A percentile compares a stretch with the other conserved stretches of the same genome.
phyloP scores from a whole-genome alignment of 2,329 filamentous ascomycete species.

The Madurella fahalii region DNA sequence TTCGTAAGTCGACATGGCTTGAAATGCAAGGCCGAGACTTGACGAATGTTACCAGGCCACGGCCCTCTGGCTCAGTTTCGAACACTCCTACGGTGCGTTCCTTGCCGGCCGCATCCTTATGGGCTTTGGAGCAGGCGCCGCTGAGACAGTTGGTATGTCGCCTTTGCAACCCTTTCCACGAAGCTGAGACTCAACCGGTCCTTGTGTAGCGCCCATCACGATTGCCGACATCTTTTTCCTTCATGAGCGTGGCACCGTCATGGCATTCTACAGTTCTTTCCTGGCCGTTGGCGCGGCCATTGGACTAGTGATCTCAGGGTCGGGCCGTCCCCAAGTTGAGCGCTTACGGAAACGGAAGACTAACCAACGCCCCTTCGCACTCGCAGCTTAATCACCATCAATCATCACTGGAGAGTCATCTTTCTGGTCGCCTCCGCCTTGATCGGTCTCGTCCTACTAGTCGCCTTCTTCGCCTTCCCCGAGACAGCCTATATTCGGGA shows the following conservation, averaged over 20 bases:
- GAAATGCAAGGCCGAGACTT: not conserved
- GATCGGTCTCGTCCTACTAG: constrained; percentile 43
- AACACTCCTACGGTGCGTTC: constrained; percentile 38
- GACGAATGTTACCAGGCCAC: constrained; percentile 22
- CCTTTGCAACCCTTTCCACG: not conserved
- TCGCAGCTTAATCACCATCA: constrained; percentile 43
- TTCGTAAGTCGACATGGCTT: constrained; percentile 22
- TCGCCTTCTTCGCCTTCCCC: constrained; percentile 51
- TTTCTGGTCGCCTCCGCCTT: constrained; percentile 49
- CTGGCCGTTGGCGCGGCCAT: constrained; percentile 40
- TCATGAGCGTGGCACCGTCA: constrained; percentile 50
- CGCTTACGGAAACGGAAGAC: not conserved
- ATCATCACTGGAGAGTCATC: constrained; percentile 47
- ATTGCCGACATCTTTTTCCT: constrained; percentile 55
- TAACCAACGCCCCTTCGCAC: not conserved
- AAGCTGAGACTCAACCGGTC: constrained; percentile 13
- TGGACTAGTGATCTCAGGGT: constrained; percentile 42
- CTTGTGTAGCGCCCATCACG: constrained; percentile 41
- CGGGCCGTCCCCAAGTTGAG: constrained; percentile 5
- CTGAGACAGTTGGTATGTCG: constrained; percentile 42
- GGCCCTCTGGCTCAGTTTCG: constrained; percentile 42
- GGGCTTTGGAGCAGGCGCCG: constrained; percentile 51
- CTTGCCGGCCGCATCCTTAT: constrained; percentile 47
- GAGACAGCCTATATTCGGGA: constrained; percentile 48
- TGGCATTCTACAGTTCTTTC: constrained; percentile 43